phyloP scores from a whole-genome alignment of 345 rosid genomes.

The Arabidopsis thaliana region TAIR10.1 NC_003074.8:16668501-16669000 shows the following conservation, averaged over 20 bases:
- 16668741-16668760: constrained; percentile 18
- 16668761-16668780: constrained; percentile 9
- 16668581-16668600: constrained; percentile 20
- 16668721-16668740: constrained; percentile 19
- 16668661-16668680: constrained; percentile 9
- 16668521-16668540: constrained; percentile 44
- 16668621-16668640: constrained; percentile 13
- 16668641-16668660: constrained; percentile 4
- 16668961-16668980: constrained; percentile 5
- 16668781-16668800: neutral
- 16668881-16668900: constrained; percentile 7
- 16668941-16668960: neutral
- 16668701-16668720: constrained; percentile 4
- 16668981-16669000: constrained; percentile 29
- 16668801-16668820: neutral
- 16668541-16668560: constrained; percentile 37
- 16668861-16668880: neutral
- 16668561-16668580: constrained; percentile 32
- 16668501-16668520: constrained; percentile 43
- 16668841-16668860: constrained; percentile 24
- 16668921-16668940: neutral
- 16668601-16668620: constrained; percentile 10
- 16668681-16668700: constrained; percentile 9
- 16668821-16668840: constrained; percentile 11
- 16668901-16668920: neutral